A percentile compares a stretch with the other conserved stretches of the same genome.
phyloP scores from a whole-genome alignment of 108 stramenopile species.

The Fistulifera pelliculosa region DNA sequence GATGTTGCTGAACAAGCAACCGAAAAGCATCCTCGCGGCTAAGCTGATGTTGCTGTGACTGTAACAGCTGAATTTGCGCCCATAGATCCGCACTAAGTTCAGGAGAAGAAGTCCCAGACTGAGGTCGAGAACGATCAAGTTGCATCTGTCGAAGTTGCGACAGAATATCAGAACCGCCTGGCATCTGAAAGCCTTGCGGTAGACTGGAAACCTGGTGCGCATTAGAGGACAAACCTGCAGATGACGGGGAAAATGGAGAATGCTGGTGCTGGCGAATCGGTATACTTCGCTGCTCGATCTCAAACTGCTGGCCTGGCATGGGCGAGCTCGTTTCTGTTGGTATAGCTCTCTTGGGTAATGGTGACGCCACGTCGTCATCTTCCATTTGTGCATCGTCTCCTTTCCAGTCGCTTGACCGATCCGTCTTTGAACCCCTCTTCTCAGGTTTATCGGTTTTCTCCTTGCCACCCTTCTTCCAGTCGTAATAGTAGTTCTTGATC shows the following conservation, averaged over 20 bases:
- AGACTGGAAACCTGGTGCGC: no score
- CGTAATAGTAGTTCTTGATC: constrained; percentile 85
- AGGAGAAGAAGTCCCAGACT: background rate
- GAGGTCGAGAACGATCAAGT: background rate
- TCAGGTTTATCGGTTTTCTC: constrained; percentile 7
- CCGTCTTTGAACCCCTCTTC: constrained; percentile 6
- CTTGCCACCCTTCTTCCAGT: constrained; percentile 68
- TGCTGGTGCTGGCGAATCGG: constrained; percentile 20
- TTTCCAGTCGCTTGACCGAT: background rate
- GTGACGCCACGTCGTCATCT: background rate
- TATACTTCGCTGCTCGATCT: constrained; percentile 15
- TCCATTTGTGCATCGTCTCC: background rate
- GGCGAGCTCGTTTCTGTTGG: background rate
- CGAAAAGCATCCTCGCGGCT: constrained; percentile 10
- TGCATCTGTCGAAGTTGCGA: no score
- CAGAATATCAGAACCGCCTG: no score
- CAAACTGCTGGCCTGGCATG: background rate
- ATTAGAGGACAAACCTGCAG: background rate
- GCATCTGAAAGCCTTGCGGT: no score
- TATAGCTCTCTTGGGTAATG: background rate
- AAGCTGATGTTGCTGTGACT: background rate
- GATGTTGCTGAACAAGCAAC: constrained; percentile 20
- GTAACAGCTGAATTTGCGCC: background rate
- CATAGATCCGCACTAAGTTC: background rate
- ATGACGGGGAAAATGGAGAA: background rate